These are phyloP conservation scores for Hydrangea macrophylla DNA, from an alignment of 148 eudicot genomes.

Conservation along the genomic window DNA sequence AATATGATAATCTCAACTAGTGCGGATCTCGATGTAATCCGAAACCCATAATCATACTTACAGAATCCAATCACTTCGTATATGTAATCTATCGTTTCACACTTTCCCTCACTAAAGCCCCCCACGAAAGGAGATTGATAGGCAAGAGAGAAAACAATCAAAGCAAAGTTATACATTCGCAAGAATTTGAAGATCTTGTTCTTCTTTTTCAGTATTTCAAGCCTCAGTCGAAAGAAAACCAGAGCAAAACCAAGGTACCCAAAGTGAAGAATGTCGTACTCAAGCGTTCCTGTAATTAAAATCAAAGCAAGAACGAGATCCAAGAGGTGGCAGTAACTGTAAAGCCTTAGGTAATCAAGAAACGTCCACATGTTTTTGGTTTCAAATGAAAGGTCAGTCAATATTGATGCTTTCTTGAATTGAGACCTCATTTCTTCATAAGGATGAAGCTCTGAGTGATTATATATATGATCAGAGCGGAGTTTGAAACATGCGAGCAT, in stretches of 20 bases:
- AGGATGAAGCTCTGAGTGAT: constrained; percentile 66
- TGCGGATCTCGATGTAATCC: constrained; percentile 96
- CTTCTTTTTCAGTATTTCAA: constrained; percentile 83
- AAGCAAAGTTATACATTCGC: constrained; percentile 85
- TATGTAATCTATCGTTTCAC: constrained; percentile 78
- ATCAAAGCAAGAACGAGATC: constrained; percentile 94
- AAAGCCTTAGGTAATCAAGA: constrained; percentile 90
- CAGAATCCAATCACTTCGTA: constrained; percentile 93
- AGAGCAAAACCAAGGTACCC: constrained; percentile 98
- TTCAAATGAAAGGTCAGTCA: constrained; percentile 97
- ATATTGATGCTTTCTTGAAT: constrained; percentile 79
- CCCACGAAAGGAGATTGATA: constrained; percentile 96
- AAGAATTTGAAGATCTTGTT: constrained; percentile 87
- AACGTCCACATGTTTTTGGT: constrained; percentile 99
- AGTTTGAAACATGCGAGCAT: constrained; percentile 86
- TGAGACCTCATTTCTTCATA: constrained; percentile 84
- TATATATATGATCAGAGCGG: constrained; percentile 72
- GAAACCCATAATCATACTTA: constrained; percentile 93
- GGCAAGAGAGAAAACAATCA: constrained; percentile 90
- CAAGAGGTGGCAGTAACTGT: constrained; percentile 95
- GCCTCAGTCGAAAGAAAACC: constrained; percentile 84
- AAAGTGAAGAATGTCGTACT: constrained; percentile 92
- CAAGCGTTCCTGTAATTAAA: constrained; percentile 92
- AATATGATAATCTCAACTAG: constrained; percentile 91
- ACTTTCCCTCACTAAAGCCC: constrained; percentile 70